Percentiles rank a stretch among this genome's conserved stretches.
phyloP scores from a whole-genome alignment of 1,139 yeast genomes.

The Debaryomycetaceae sp. region DNA sequence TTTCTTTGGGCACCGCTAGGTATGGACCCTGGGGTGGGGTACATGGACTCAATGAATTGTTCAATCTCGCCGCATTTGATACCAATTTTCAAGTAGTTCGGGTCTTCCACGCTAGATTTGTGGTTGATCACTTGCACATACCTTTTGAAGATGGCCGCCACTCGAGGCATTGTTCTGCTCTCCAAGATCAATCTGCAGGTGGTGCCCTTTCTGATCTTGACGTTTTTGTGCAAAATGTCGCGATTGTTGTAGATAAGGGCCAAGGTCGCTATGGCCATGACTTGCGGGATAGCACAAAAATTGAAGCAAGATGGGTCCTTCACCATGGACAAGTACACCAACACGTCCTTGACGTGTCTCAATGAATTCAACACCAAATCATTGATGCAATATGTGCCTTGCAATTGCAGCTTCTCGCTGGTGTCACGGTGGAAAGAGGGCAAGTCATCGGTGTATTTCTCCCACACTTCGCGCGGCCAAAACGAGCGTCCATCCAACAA shows the following conservation, averaged over 20 bases:
- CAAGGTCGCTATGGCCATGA: conserved; percentile 95
- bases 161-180: conserved; percentile 72
- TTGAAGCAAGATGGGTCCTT: conserved; percentile 81
- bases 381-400: conserved; percentile 71
- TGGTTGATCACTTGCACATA: conserved; percentile 76
- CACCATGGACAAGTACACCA: conserved; percentile 71
- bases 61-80: conserved; percentile 84
- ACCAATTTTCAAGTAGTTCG: conserved; percentile 81
- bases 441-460: conserved; percentile 63
- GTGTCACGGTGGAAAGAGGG: conserved; percentile 49
- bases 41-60: conserved; percentile 74
- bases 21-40: conserved; percentile 41
- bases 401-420: conserved; percentile 37
- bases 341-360: conserved; percentile 71
- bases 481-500: conserved; percentile 87
- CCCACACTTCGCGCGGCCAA: conserved; percentile 96
- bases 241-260: conserved; percentile 83
- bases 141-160: conserved; percentile 67
- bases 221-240: conserved; percentile 60
- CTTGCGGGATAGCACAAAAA: conserved; percentile 97
- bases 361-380: conserved; percentile 80
- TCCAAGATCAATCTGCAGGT: conserved; percentile 73
- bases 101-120: conserved; percentile 74
- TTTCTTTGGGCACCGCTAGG: conserved; percentile 25
- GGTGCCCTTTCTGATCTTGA: conserved; percentile 91